Evolutionary conservation across 441 rosid genomes (phyloP).

Genomic region (Populus hybrid): DNA sequence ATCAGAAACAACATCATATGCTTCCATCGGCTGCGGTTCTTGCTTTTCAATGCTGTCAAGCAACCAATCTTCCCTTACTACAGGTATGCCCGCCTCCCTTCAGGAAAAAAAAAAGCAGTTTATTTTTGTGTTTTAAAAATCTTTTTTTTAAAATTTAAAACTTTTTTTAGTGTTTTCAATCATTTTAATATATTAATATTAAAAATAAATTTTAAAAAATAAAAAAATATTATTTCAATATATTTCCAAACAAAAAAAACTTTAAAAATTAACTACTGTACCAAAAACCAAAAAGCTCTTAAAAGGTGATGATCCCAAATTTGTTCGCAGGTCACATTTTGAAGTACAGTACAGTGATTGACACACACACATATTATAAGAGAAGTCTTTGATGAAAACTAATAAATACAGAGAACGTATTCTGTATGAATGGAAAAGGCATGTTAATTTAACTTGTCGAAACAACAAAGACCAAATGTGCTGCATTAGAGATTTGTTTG

Average conservation of each 20-base stretch:
- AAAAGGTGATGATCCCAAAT: background rate
- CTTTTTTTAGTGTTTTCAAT: too few species aligned
- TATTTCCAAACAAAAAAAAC: too few species aligned
- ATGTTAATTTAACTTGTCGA: background rate
- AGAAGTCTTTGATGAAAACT: background rate
- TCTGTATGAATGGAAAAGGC: background rate
- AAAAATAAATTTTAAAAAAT: too few species aligned
- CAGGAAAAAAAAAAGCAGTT: background rate
- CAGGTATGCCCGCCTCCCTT: slow-evolving; percentile 58
- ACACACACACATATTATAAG: background rate
- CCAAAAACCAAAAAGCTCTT: too few species aligned
- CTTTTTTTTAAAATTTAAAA: too few species aligned
- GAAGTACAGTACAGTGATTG: background rate
- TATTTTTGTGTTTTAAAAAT: too few species aligned
- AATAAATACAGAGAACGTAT: background rate
- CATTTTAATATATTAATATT: accelerated
- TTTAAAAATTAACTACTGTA: too few species aligned
- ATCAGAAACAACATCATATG: slow-evolving; percentile 63
- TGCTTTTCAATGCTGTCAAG: slow-evolving; percentile 66
- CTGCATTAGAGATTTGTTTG: background rate
- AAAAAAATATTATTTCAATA: too few species aligned
- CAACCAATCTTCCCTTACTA: slow-evolving; percentile 73
- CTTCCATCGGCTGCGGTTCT: slow-evolving; percentile 60
- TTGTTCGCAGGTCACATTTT: background rate
- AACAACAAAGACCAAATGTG: background rate